These are phyloP conservation scores for Phytopythium helicoides DNA, from an alignment of 352 stramenopile species.

Conservation along the genomic window DNA sequence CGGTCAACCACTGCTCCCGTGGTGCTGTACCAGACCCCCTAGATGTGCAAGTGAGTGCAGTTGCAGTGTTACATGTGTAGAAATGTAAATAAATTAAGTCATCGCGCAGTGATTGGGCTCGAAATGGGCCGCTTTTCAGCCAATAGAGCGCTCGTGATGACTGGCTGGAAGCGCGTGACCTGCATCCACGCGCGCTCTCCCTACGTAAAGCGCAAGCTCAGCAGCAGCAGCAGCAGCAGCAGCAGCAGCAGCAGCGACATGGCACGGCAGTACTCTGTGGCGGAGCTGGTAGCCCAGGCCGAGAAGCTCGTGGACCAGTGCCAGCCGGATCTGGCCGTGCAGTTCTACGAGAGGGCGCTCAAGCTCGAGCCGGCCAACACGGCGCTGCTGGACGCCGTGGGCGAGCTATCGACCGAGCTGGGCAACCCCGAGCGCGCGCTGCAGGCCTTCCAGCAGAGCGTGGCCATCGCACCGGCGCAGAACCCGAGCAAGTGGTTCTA, in stretches of 20 bases:
- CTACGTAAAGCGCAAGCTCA: too few species aligned
- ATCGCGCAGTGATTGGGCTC: too few species aligned
- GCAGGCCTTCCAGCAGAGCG: slow-evolving; percentile 69
- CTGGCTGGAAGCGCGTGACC: too few species aligned
- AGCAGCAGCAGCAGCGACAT: too few species aligned
- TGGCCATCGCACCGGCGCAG: slow-evolving; percentile 56
- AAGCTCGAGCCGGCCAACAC: slow-evolving; percentile 66
- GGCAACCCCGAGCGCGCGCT: slow-evolving; percentile 75
- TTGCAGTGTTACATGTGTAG: not conserved
- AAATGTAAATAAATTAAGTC: not conserved
- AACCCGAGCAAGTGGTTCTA: slow-evolving; percentile 88
- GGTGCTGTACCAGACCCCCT: slow-evolving; percentile 23
- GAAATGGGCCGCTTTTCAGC: too few species aligned
- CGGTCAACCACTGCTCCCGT: slow-evolving; percentile 24
- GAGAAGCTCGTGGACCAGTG: slow-evolving; percentile 83
- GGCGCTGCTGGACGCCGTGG: slow-evolving; percentile 70
- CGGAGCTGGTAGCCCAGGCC: slow-evolving; percentile 77
- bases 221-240: too few species aligned
- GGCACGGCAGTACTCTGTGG: slow-evolving; percentile 46
- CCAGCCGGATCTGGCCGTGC: slow-evolving; percentile 77
- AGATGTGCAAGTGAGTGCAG: not conserved
- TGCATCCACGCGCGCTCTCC: too few species aligned
- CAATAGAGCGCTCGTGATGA: too few species aligned
- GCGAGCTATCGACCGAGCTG: slow-evolving; percentile 83
- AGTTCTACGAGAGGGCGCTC: slow-evolving; percentile 84